Base-by-base conservation (phyloP, 2,329 filamentous ascomycete species). In the Plenodomus tracheiphilus region DNA sequence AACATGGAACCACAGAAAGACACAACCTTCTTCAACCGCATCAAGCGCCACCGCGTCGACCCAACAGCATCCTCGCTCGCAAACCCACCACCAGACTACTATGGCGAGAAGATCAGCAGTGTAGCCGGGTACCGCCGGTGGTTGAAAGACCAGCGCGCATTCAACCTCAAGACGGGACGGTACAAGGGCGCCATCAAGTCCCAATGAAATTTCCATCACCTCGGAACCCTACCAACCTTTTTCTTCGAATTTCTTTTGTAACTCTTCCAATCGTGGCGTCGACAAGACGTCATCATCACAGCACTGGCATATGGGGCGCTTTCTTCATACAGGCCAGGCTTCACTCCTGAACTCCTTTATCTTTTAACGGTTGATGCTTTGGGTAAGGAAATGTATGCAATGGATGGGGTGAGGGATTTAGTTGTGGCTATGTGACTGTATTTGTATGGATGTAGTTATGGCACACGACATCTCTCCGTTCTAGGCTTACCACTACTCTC, bases 21-120 rank as follows among this genome's bases (percentile, higher is more conserved):
- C 76, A 90, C 86, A 65, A 87, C 93, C 72, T 97, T 99, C 78
- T 97, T 93, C 74, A 84, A 86, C 53, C 84, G 93, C 59, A 89
- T 99, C 75, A 94, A 92, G 80, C 90, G 87, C 74, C 88, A 94
- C 77, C 86, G 94, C 20, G 93, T 96, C 53, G 93, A 99, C 71
- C 93, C 94, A 3, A 88, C 86, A 15, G 87, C 88, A 45, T 95
- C 91, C 54, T 96, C 90, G 35, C 86, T 94, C 61, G 84, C 89
- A 43, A 97, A 97, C 77, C 94, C 94, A 16, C 89, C 96, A 1
- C 92, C 93, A 37, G 94, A 99, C 72, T 99, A 96, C 76, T 99
- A 99, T 68, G 94, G 94, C 64, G 94, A 99, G 78, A 97, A 97
- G 81, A 96, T 99, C 64, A 89, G 89, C 43, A 96, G 91, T 65